Base-by-base conservation (phyloP, 177 flowering plant species). In the Vitis hybrid region DNA sequence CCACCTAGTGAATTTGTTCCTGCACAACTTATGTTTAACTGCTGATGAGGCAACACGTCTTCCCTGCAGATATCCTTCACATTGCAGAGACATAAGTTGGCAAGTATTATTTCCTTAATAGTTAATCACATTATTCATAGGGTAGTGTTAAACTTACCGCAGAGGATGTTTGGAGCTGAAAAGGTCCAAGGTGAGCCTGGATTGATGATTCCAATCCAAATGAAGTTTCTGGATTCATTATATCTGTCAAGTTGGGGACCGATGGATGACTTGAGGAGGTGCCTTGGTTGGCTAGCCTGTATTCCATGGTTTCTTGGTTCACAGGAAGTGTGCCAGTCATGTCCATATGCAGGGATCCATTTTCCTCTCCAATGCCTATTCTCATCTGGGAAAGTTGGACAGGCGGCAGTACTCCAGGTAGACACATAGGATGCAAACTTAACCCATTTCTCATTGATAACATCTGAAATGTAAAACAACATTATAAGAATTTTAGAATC, bases 361-460 rank as follows among this genome's bases (percentile, higher is more conserved):
- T 77, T 57, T 80, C 85, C 15, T 84, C 88, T 48, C 73, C 65
- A 29, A 79, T 65, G 18, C 75, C 75, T 65, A 69, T 66, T 66
- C 75, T 75, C 74, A 68, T 71, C 63, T 80, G 83, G 50, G 91
- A 73, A 52, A 83, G 56, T 69, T 85, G 87, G 31, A 74, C 10
- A 59, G 80, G 85, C 69, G 74, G 84, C 66, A 79, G 12, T 12
- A 65, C 66, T 73, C 82, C 87, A 51, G 92, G 89, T 20, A 85
- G 71, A 79, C 83, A 82, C 79, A 85, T 66, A 15, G 94, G 89
- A 73, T 86, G 86, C 74, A 92, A 73, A 76, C 73, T 86, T 22
- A 84, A 64, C n/a, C 87, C 85, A 54, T 83, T 86, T 65, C 85
- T 83, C 87, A 84, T 72, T 51, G 90, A 73, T 53, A 86, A 60